phyloP scores from a whole-genome alignment of 148 eudicot genomes.

The Silene conica region DNA sequence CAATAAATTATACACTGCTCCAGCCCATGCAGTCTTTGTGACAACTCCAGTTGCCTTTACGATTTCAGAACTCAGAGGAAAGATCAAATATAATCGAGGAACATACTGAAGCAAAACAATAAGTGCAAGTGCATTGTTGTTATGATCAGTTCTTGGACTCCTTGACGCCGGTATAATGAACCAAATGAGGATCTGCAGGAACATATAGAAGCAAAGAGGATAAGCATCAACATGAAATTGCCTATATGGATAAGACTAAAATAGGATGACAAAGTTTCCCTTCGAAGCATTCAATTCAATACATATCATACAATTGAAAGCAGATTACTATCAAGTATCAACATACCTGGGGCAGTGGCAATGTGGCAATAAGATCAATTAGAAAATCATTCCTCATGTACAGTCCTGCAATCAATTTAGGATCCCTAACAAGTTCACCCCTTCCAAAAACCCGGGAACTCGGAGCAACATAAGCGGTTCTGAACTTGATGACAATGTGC shows the following conservation, averaged over 20 bases:
- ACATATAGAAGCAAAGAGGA: neutral
- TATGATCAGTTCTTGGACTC: conserved; percentile 60
- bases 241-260: neutral
- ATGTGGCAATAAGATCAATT: conserved; percentile 85
- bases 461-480: conserved; percentile 96
- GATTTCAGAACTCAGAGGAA: conserved; percentile 88
- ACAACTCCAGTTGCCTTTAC: conserved; percentile 91
- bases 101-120: conserved; percentile 90
- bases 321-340: neutral
- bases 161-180: conserved; percentile 88
- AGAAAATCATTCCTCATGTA: conserved; percentile 72
- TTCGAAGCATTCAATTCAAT: no score
- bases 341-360: conserved; percentile 96
- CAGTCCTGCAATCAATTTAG: conserved; percentile 74
- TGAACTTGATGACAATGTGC: conserved; percentile 77
- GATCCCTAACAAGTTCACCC: conserved; percentile 98
- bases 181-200: conserved; percentile 87
- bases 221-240: neutral
- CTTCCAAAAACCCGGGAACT: conserved; percentile 93
- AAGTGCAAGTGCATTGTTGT: conserved; percentile 87
- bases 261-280: no score
- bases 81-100: conserved; percentile 85
- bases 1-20: conserved; percentile 91
- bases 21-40: conserved; percentile 99
- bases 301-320: neutral